Conservation (phyloP, 257 asterid species). For the Echites panduratus region DNA sequence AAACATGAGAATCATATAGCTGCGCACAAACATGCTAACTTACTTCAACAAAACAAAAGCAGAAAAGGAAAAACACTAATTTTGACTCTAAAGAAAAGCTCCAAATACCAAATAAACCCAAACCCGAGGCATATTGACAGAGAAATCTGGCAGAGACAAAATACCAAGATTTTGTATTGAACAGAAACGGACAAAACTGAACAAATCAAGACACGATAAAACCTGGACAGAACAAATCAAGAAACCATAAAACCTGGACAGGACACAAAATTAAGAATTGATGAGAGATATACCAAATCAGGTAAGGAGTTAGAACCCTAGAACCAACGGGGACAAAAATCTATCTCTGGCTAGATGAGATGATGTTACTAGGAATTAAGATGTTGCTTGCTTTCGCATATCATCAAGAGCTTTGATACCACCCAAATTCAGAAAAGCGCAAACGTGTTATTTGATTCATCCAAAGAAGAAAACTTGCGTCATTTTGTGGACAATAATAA, state of each 20-base stretch:
- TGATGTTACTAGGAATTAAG: not conserved
- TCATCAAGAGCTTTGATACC: not conserved
- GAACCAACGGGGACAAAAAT: conserved; percentile 3
- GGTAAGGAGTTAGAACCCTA: conserved; percentile 13
- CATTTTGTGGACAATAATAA: conserved; percentile 2
- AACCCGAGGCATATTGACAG: not conserved
- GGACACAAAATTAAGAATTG: not conserved
- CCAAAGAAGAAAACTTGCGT: not conserved
- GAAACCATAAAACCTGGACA: not conserved
- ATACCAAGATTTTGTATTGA: not conserved
- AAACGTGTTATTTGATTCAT: conserved; percentile 1
- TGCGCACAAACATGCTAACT: not conserved
- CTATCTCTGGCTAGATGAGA: conserved; percentile 5
- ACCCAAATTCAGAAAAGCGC: not conserved
- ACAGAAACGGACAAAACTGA: not conserved
- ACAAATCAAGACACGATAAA: not conserved
- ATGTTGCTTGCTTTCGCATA: not conserved
- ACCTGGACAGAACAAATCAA: not conserved
- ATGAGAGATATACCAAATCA: conserved; percentile 17
- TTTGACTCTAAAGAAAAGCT: too few relatives aligned
- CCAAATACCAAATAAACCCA: not conserved
- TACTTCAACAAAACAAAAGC: not conserved
- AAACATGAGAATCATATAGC: not conserved
- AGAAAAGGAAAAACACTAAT: too few relatives aligned
- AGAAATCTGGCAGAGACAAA: not conserved